Evolutionary conservation across 371 early-diverging fungal genomes (phyloP).

Genomic region (Encephalitozoon hellem): DNA sequence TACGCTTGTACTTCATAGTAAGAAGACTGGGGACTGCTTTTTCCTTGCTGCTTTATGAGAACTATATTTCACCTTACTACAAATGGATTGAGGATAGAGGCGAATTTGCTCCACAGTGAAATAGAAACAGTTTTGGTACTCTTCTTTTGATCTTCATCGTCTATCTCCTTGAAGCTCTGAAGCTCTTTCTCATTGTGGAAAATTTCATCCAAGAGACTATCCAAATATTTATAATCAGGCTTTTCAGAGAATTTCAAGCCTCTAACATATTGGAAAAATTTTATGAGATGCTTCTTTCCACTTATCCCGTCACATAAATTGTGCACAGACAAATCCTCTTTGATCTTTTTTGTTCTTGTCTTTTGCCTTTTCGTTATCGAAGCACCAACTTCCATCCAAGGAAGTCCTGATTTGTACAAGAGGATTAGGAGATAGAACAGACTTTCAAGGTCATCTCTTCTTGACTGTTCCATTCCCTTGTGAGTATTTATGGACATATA

Average conservation of each 20-base stretch:
- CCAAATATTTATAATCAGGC: slow-evolving; percentile 70
- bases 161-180: background rate
- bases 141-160: background rate
- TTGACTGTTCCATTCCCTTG: slow-evolving; percentile 38
- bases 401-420: slow-evolving; percentile 54
- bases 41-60: background rate
- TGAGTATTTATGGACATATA: slow-evolving; percentile 55
- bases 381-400: slow-evolving; percentile 52
- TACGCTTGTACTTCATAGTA: background rate
- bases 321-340: slow-evolving; percentile 2
- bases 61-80: background rate
- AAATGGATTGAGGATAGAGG: background rate
- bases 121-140: background rate
- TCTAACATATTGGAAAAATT: slow-evolving; percentile 79
- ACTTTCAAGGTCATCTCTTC: slow-evolving; percentile 56
- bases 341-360: slow-evolving; percentile 25
- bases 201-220: slow-evolving; percentile 35
- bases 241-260: slow-evolving; percentile 82
- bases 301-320: slow-evolving; percentile 37
- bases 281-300: slow-evolving; percentile 63
- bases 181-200: slow-evolving; percentile 29
- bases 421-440: slow-evolving; percentile 56
- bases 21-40: background rate
- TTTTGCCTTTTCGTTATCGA: slow-evolving; percentile 23
- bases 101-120: background rate